These are phyloP conservation scores for Mycena polygramma DNA, from an alignment of 768 basidiomycete genomes.

Conservation along the genomic window DNA sequence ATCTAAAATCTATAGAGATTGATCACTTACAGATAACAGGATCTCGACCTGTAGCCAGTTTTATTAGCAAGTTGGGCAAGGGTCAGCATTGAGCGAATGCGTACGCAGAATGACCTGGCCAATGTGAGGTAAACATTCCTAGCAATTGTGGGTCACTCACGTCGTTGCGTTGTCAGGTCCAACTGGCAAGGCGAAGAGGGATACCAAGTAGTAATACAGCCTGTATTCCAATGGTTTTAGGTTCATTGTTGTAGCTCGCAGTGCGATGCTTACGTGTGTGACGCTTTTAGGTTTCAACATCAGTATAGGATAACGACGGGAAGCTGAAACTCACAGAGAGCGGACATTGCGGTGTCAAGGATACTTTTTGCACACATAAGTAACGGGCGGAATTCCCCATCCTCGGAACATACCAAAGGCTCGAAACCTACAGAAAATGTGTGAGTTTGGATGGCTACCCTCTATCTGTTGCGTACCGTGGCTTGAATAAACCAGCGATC, in stretches of 20 bases:
- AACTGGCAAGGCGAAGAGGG: conserved; percentile 40
- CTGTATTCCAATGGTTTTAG: conserved; percentile 18
- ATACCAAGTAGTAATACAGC: conserved; percentile 43
- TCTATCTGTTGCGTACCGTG: conserved; percentile 35
- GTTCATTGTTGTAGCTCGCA: not conserved
- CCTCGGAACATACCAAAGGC: conserved; percentile 30
- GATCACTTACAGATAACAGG: conserved; percentile 15
- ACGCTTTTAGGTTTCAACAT: conserved; percentile 16
- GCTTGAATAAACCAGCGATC: conserved; percentile 38
- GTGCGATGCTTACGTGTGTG: conserved; percentile 29
- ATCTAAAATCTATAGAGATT: not conserved
- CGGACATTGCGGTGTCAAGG: conserved; percentile 40
- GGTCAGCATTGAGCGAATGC: not conserved
- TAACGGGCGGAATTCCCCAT: not conserved
- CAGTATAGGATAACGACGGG: not conserved
- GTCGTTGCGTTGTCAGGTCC: conserved; percentile 39
- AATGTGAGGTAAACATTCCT: not conserved
- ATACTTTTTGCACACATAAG: not conserved
- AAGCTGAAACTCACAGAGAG: conserved; percentile 36
- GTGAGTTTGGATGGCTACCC: not conserved
- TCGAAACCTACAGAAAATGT: conserved; percentile 26
- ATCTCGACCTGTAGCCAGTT: conserved; percentile 34
- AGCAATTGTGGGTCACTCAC: conserved; percentile 28
- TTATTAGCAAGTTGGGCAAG: no score
- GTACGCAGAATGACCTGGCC: conserved; percentile 37